Percentiles rank a stretch among this genome's conserved stretches.
Evolutionary conservation across 2,329 filamentous ascomycete genomes (phyloP).

Genomic region (Beauveria caledonica): DNA sequence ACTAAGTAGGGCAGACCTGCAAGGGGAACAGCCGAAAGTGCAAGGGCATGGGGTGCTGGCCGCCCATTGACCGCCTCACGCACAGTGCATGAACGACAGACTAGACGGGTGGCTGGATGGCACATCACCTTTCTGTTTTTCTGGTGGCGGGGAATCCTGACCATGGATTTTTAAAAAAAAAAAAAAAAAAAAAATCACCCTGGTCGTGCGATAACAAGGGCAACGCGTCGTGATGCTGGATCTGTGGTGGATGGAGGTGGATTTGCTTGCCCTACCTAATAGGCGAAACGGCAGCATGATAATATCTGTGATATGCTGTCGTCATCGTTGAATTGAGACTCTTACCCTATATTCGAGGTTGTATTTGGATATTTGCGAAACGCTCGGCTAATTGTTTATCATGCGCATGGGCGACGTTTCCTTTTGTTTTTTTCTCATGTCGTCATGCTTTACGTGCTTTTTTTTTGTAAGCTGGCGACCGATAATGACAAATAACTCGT

Average conservation of each 20-base stretch:
- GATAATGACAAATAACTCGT: no score
- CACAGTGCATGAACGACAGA: constrained; percentile 8
- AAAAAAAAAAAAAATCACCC: neutral
- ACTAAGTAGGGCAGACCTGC: neutral
- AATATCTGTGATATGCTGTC: neutral
- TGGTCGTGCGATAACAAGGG: neutral
- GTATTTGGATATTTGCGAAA: no score
- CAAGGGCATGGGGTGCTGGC: neutral
- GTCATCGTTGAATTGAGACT: neutral
- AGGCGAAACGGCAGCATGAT: constrained; percentile 1
- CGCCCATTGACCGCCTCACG: constrained; percentile 9
- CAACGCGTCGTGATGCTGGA: neutral
- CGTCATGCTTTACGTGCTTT: no score
- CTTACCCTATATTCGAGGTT: neutral
- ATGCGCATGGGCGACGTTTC: neutral
- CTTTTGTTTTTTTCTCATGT: no score
- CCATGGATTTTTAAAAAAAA: neutral
- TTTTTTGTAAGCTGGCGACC: no score
- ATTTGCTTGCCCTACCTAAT: constrained; percentile 3
- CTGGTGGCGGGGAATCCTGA: constrained; percentile 3
- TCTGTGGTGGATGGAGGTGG: constrained; percentile 3
- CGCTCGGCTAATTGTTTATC: neutral
- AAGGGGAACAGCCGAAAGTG: neutral
- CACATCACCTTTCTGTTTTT: neutral
- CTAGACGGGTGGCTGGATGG: constrained; percentile 4